Evolutionary conservation across 2,329 filamentous ascomycete genomes (phyloP), one percentile per base, ranked within the genome.

Genomic region (Botryosphaeria dothidea): DNA sequence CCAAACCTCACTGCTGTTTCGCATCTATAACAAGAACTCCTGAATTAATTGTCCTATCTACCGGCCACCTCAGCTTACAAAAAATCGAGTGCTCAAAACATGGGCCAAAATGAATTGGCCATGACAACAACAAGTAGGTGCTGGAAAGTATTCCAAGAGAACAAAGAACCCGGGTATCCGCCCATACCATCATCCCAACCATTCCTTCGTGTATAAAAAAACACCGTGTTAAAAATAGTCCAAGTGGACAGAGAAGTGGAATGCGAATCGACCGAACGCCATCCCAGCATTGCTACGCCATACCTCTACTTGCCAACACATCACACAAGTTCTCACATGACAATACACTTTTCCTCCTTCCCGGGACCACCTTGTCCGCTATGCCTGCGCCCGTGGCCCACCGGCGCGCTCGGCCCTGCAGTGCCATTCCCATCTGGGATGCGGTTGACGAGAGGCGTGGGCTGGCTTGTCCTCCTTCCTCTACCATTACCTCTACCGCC

Each of bases 291-390:
- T 17, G 9, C 4, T 9, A 41, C 36, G 36, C 36, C 36, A n/a
- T 9, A 9, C 15, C 36, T 41, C 36, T n/a, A n/a, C 7, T n/a
- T n/a, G 15, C 36, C 31, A 34, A 6, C 15, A 9, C 36, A 41
- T 41, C 36, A 4, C 15, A 4, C 11, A n/a, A n/a, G n/a, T n/a
- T 49, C 27, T 43, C 63, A 69, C 68, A 69, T 69, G 17, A 69
- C 66, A 60, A 56, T 57, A 43, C 68, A 69, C 54, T 68, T 69
- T 13, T 64, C 62, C 3, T 69, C 67, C 49, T 65, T 65, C 2
- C 62, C 64, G 23, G 52, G 43, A 27, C 54, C 49, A 23, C 17
- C 25, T 8, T 36, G 54, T 8, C 41, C 41, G 4, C 64, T 57
- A 15, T 34, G 46, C n/a, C 62, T 49, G 13, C 58, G 19, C 19